A percentile compares a stretch with the other conserved stretches of the same genome.
phyloP scores from a whole-genome alignment of 176 grass and related monocot species.

The Carex littledalei region DNA sequence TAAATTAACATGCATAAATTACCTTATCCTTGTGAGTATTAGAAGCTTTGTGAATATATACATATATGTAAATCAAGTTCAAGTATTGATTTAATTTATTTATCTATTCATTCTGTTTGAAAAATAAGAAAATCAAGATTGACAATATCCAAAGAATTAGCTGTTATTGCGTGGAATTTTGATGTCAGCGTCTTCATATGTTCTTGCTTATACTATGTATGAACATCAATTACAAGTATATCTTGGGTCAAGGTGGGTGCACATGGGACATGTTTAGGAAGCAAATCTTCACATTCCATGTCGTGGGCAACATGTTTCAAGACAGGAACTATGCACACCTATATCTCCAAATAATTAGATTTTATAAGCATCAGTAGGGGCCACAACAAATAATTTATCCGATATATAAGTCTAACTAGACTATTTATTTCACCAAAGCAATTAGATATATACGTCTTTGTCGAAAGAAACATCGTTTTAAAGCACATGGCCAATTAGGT shows the following conservation, averaged over 20 bases:
- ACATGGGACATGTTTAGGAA: neutral
- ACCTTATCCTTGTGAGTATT: neutral
- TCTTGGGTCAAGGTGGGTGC: neutral
- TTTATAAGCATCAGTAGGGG: neutral
- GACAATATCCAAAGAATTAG: neutral
- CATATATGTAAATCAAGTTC: neutral
- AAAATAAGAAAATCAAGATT: neutral
- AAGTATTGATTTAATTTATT: too few species aligned
- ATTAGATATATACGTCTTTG: neutral
- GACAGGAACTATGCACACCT: neutral
- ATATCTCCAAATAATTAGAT: neutral
- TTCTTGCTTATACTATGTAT: neutral
- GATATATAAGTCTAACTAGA: neutral
- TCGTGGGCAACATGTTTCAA: neutral
- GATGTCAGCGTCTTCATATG: neutral
- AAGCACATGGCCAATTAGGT: neutral
- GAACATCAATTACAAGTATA: neutral
- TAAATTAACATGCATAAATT: neutral
- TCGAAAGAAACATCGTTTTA: neutral
- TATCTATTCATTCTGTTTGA: neutral
- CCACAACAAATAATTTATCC: neutral
- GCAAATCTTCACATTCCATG: neutral
- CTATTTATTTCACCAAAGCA: neutral
- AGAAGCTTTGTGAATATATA: neutral
- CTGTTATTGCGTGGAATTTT: neutral